Percentiles rank a stretch among this genome's conserved stretches.
Evolutionary conservation across 305 asterid species (phyloP).

Genomic region (Fraxinus floribunda): DNA sequence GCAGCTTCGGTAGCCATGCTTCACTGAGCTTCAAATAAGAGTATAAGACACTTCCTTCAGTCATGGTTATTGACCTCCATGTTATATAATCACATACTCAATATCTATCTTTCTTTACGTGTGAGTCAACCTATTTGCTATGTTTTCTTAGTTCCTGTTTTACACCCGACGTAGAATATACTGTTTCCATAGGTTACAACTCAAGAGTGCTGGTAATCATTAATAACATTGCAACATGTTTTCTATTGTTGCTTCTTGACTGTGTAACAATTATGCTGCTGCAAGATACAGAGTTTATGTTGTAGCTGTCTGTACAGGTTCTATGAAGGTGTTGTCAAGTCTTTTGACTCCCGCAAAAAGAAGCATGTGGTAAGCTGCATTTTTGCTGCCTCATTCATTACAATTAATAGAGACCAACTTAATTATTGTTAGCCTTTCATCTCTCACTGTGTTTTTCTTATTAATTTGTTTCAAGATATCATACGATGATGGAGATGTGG

Average conservation of each 20-base stretch:
- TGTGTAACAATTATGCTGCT: not conserved
- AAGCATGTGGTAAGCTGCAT: constrained; percentile 72
- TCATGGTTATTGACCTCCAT: not conserved
- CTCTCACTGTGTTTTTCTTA: constrained; percentile 8
- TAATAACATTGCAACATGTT: not conserved
- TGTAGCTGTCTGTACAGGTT: constrained; percentile 43
- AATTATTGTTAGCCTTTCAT: constrained; percentile 6
- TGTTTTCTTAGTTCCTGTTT: not conserved
- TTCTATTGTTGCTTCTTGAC: not conserved
- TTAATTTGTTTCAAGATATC: constrained; percentile 44
- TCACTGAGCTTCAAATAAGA: not conserved
- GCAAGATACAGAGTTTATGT: constrained; percentile 5
- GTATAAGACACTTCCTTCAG: not conserved
- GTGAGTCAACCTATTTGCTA: not conserved
- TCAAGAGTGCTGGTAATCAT: not conserved
- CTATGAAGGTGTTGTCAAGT: constrained; percentile 73
- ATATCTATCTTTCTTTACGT: not conserved
- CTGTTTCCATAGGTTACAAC: constrained; percentile 4
- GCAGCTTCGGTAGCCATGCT: constrained; percentile 16
- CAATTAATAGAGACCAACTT: constrained; percentile 1
- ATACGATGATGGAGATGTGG: constrained; percentile 93
- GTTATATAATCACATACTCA: not conserved
- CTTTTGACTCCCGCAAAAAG: constrained; percentile 58
- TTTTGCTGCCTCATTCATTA: constrained; percentile 16
- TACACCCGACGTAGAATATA: constrained; percentile 8